Base-by-base conservation (phyloP, 2,329 filamentous ascomycete genomes). In the Aspergillus costaricaensis region DNA sequence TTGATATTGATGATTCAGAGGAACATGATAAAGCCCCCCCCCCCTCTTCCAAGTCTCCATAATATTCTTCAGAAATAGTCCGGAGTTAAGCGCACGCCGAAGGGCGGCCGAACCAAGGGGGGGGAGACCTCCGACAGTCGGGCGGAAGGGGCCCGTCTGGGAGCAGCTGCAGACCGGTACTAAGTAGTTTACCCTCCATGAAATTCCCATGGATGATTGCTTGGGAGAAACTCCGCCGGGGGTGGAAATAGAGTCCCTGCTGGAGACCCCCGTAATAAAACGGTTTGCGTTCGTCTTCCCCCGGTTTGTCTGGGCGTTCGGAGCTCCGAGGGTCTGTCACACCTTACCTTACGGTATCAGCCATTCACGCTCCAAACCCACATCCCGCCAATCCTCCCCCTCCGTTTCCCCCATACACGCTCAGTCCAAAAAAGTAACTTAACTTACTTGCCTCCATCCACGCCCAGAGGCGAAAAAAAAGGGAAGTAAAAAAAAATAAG, bases 71-170 rank as follows among this genome's bases (percentile, higher is more conserved):
- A 43, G n/a, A 19, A 55, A 63, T 54, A 53, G 25, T 9, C 41
- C 52, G 58, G 52, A 51, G 52, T 60, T 56, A 60, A 57, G 47
- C 55, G 44, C 41, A 49, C 21, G 36, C 52, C 58, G 58, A 50
- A 41, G 47, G 44, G 58, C 39, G 36, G 47, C 58, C 32, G 44
- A 57, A 38, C 43, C 19, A 44, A 21, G 41, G 32, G 36, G 53
- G 43, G 43, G 17, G 17, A 14, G 25, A 36, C 30, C 21, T 53
- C 52, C 57, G 43, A 55, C 52, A 2, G 52, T 55, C 39, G 52
- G 52, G 25, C 39, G 52, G 52, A 55, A 27, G 27, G 44, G 38
- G 39, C 38, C 38, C 36, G 39, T 54, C 17, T 36, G 15, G 10
- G 38, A 30, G 32, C 32, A 36, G 32, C 32, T 36, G 21, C 6